Evolutionary conservation across 176 grass and related monocot species (phyloP).

Genomic region (Aegilops umbellulata): DNA sequence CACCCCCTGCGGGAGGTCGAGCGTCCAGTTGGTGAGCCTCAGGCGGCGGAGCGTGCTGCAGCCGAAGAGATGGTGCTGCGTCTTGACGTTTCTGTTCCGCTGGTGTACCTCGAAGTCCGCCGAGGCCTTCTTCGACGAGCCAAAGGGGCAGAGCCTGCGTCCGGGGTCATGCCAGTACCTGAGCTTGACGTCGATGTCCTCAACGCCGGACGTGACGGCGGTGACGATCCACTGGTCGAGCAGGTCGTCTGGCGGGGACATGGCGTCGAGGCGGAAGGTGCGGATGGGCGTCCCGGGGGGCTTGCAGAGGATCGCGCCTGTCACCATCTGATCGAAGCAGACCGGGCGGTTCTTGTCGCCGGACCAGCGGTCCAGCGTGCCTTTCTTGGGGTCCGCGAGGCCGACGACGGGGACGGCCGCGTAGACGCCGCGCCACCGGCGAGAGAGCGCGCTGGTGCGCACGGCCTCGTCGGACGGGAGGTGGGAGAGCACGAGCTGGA

Average conservation of each 20-base stretch:
- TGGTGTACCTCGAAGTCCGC: background rate
- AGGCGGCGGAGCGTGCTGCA: background rate
- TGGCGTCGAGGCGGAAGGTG: background rate
- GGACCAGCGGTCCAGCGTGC: background rate
- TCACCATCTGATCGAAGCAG: slow-evolving; percentile 13
- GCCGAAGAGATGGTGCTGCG: background rate
- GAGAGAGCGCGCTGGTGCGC: background rate
- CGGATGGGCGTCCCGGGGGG: background rate
- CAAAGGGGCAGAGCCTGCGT: background rate
- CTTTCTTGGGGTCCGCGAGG: background rate
- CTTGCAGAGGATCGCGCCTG: background rate
- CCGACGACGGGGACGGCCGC: slow-evolving; percentile 1
- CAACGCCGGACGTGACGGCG: background rate
- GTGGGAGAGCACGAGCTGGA: background rate
- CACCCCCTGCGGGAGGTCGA: background rate
- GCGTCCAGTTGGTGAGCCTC: background rate
- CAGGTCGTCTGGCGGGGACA: background rate
- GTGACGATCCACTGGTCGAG: background rate
- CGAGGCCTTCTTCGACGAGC: background rate
- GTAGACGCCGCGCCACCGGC: background rate
- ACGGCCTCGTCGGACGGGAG: background rate
- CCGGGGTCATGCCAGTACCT: background rate
- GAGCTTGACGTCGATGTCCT: background rate
- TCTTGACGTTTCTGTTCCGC: background rate
- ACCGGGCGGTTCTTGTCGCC: background rate